These are phyloP conservation scores for Annulohypoxylon truncatum DNA, from an alignment of 2,329 filamentous ascomycete species.

Conservation along the genomic window DNA sequence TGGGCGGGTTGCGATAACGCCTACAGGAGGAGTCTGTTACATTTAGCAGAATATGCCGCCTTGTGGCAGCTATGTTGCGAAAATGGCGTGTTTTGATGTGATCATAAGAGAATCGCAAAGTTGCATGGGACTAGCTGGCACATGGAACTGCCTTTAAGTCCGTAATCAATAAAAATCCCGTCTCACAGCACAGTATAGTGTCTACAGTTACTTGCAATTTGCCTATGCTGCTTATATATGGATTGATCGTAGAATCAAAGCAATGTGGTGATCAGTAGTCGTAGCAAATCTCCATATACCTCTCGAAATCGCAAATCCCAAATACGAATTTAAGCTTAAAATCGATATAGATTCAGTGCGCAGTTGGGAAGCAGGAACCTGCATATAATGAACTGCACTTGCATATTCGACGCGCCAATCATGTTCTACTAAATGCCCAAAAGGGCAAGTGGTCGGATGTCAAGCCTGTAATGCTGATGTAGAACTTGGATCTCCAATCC, in stretches of 20 bases:
- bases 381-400: slow-evolving; percentile 15
- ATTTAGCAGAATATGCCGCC: background rate
- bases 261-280: background rate
- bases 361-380: background rate
- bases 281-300: background rate
- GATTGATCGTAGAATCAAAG: background rate
- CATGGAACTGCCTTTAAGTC: background rate
- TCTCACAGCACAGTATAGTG: background rate
- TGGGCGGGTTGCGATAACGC: background rate
- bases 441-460: slow-evolving; percentile 33
- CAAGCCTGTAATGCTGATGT: background rate
- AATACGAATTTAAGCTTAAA: background rate
- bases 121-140: background rate
- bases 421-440: slow-evolving; percentile 25
- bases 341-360: background rate
- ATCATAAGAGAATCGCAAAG: background rate
- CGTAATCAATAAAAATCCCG: slow-evolving; percentile 8
- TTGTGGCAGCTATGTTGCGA: background rate
- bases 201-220: background rate
- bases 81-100: background rate
- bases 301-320: background rate
- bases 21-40: background rate
- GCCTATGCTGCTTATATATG: background rate
- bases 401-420: slow-evolving; percentile 36
- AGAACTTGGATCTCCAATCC: slow-evolving; percentile 3